Evolutionary conservation across 2,329 filamentous ascomycete genomes (phyloP), one percentile per base, ranked within the genome.

Genomic region (Xylariaceae sp.): DNA sequence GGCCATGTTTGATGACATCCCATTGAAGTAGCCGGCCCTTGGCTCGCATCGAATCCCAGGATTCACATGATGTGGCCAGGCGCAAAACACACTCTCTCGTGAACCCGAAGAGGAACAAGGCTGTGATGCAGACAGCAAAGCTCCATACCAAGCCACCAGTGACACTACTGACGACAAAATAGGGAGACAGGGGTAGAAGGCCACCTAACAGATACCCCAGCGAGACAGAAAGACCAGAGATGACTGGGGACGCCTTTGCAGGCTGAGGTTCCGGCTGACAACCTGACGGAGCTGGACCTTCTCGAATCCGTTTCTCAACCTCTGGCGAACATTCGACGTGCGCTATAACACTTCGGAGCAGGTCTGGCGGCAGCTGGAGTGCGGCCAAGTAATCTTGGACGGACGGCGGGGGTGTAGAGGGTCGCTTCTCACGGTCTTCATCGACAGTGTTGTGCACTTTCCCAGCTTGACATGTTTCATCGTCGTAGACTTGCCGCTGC

Each of bases 151-250:
- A 62, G 0, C 71, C 73, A n/a, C 65, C 52, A 16, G 59, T 56
- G 6, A 74, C 64, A 15, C 59, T 56, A 11, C 50, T 42, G 56
- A 74, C 65, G 48, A 82, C 67, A 48, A 86, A 80, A 62, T 87
- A 87, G 0, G 83, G 83, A 29, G 83, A 61, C 52, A 86, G 70
- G 11, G 83, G 82, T n/a, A 86, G 72, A 38, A 85, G 66, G 0
- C 83, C 83, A 14, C 83, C 83, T 15, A 85, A 59, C 36, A 86
- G 79, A 57, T 87, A 87, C 24, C 80, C 80, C 12, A 78, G 53
- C 0, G 81, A 78, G 52, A 87, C 82, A 7, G 78, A 85, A 17
- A 79, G 47, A 2, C 79, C 83, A 0, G 76, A 81, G 31, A 77
- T 59, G 59, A 59, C 70, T 57, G 52, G 75, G 60, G 46, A 65